phyloP scores from a whole-genome alignment of 176 grass and related monocot species.

The Puccinellia tenuiflora region DNA sequence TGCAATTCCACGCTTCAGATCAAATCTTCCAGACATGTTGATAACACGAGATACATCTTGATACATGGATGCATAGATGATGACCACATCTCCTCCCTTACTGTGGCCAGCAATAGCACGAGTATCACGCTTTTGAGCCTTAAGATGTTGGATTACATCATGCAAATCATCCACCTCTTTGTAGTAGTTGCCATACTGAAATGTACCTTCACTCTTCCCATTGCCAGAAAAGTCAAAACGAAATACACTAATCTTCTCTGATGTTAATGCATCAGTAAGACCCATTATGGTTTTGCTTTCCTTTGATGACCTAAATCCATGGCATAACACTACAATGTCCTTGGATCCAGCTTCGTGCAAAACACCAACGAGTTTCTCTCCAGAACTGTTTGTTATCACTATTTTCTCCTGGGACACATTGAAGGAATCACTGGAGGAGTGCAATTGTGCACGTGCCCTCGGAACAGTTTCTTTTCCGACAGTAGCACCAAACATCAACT shows the following conservation, averaged over 20 bases:
- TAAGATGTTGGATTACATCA: constrained; percentile 44
- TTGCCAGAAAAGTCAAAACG: constrained; percentile 76
- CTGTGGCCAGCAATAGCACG: constrained; percentile 60
- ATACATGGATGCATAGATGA: constrained; percentile 71
- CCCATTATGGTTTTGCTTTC: constrained; percentile 62
- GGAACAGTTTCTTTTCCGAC: constrained; percentile 18
- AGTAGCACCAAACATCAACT: constrained; percentile 55
- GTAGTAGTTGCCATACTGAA: constrained; percentile 79
- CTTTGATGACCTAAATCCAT: constrained; percentile 89
- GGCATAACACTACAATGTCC: constrained; percentile 70
- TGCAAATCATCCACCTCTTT: constrained; percentile 78
- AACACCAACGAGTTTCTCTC: constrained; percentile 62
- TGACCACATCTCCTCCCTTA: constrained; percentile 70
- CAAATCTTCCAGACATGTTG: constrained; percentile 76
- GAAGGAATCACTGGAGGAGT: constrained; percentile 42
- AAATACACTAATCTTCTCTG: constrained; percentile 61
- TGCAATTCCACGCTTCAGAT: constrained; percentile 56
- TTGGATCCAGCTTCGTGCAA: constrained; percentile 70
- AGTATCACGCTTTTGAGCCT: constrained; percentile 34
- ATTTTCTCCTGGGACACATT: constrained; percentile 50
- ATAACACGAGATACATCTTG: constrained; percentile 43
- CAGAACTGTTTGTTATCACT: constrained; percentile 54
- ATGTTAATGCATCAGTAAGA: constrained; percentile 50
- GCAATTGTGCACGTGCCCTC: constrained; percentile 22
- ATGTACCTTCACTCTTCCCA: constrained; percentile 82